Conservation (phyloP, 2,329 filamentous ascomycete species). For the Botrytis pseudocinerea region DNA sequence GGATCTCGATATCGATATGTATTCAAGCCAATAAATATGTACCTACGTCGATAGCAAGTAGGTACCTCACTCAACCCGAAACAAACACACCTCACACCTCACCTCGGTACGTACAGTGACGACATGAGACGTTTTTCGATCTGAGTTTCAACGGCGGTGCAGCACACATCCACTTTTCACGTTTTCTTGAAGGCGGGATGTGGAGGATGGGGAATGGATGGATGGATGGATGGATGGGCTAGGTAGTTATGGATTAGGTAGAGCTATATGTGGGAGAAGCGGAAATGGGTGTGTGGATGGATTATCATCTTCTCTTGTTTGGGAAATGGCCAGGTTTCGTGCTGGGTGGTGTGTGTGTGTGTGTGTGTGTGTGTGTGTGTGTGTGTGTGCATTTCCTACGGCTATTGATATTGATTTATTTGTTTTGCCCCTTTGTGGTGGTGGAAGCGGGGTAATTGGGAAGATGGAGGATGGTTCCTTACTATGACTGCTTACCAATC, state of each 20-base stretch:
- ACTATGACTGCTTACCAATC: neutral
- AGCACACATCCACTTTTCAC: neutral
- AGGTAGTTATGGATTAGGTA: neutral
- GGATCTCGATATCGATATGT: neutral
- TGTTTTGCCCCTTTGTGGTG: neutral
- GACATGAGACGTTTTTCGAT: neutral
- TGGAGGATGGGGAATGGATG: no score
- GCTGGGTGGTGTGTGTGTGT: no score
- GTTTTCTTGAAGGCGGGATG: neutral
- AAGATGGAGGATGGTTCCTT: neutral
- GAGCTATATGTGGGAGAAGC: neutral
- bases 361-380: neutral
- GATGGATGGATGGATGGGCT: neutral
- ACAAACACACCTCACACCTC: neutral
- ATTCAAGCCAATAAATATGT: no score
- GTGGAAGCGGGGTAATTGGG: neutral
- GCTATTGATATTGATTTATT: neutral
- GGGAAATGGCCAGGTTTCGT: neutral
- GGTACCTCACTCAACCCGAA: neutral
- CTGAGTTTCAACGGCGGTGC: neutral
- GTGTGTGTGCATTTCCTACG: neutral
- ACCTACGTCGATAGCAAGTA: neutral
- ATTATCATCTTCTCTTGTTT: neutral
- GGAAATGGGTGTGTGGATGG: neutral
- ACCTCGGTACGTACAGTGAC: neutral